Percentiles rank a stretch among this genome's conserved stretches.
Conservation (phyloP, 768 basidiomycete genomes). For the Phylloporus rhodoxanthus region DNA sequence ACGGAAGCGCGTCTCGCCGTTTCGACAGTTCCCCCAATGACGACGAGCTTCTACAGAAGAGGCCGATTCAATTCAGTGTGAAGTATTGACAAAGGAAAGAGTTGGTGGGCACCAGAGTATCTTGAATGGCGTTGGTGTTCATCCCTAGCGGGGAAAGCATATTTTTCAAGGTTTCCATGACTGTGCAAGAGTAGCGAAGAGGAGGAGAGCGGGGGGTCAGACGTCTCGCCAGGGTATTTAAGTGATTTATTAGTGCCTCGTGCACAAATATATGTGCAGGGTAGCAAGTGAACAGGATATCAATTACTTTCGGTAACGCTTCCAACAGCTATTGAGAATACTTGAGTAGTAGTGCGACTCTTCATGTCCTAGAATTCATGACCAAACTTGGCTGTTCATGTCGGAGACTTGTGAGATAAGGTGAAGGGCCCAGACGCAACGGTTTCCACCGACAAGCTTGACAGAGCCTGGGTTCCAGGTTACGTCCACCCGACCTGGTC, state of each 20-base stretch:
- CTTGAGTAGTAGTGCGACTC: too few relatives aligned
- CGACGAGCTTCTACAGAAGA: slow-evolving; percentile 68
- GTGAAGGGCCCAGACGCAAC: slow-evolving; percentile 3
- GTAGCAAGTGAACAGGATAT: slow-evolving; percentile 20
- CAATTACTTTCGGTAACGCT: slow-evolving; percentile 30
- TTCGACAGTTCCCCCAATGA: slow-evolving; percentile 85
- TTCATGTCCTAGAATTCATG: slow-evolving; percentile 8
- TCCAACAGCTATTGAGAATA: slow-evolving; percentile 18
- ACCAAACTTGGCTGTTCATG: slow-evolving; percentile 15
- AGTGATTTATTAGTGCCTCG: slow-evolving; percentile 30
- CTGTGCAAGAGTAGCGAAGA: slow-evolving; percentile 26
- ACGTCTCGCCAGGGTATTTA: slow-evolving; percentile 32
- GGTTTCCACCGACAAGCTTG: neutral
- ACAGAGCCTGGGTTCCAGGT: slow-evolving; percentile 3
- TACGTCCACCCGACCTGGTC: slow-evolving; percentile 11
- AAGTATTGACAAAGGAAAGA: neutral
- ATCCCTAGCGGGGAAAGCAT: slow-evolving; percentile 66
- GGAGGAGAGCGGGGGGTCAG: slow-evolving; percentile 28
- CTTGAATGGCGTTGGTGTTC: slow-evolving; percentile 66
- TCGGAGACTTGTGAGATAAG: too few relatives aligned
- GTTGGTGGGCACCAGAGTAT: slow-evolving; percentile 56
- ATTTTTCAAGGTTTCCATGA: slow-evolving; percentile 68
- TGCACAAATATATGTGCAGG: slow-evolving; percentile 27
- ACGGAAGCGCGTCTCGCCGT: slow-evolving; percentile 75
- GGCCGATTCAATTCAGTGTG: neutral